Evolutionary conservation across 495 filamentous ascomycete species (phyloP).

Genomic region (Neurospora sp.): DNA sequence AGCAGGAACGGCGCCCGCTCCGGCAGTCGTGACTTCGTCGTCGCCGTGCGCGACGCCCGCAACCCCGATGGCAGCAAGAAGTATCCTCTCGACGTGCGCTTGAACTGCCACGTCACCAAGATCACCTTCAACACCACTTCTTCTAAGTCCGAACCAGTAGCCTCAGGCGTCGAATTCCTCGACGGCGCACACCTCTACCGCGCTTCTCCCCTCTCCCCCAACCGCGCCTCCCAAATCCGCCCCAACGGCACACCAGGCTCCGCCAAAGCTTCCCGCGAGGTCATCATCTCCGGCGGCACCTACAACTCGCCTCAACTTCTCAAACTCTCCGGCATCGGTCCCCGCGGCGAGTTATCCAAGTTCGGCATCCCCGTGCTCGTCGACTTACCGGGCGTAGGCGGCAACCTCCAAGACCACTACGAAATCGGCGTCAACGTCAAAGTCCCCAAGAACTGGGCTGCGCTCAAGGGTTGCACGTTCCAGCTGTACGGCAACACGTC

Average conservation of each 20-base stretch:
- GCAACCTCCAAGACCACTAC: conserved; percentile 59
- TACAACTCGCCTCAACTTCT: conserved; percentile 56
- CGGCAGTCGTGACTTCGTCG: conserved; percentile 40
- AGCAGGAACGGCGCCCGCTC: conserved; percentile 39
- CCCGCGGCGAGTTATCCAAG: conserved; percentile 32
- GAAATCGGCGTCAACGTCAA: conserved; percentile 42
- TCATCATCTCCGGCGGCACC: conserved; percentile 52
- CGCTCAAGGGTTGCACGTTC: conserved; percentile 39
- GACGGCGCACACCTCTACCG: conserved; percentile 49
- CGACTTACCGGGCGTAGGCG: conserved; percentile 52
- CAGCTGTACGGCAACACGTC: conserved; percentile 22
- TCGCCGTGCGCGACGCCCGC: conserved; percentile 38
- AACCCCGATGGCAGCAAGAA: conserved; percentile 43
- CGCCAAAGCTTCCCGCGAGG: conserved; percentile 44
- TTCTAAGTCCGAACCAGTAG: conserved; percentile 29
- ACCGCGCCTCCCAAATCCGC: background rate
- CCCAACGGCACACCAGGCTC: conserved; percentile 31
- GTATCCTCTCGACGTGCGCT: conserved; percentile 49
- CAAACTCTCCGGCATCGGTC: conserved; percentile 54
- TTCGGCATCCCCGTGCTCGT: conserved; percentile 41
- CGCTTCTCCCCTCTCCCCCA: conserved; percentile 39
- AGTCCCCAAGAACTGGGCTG: conserved; percentile 30
- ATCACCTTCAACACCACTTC: conserved; percentile 40
- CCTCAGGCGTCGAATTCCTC: conserved; percentile 55
- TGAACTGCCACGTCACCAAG: conserved; percentile 52